Conservation (phyloP, 805 yeast genomes). For the Sungouiella thailandica region DNA sequence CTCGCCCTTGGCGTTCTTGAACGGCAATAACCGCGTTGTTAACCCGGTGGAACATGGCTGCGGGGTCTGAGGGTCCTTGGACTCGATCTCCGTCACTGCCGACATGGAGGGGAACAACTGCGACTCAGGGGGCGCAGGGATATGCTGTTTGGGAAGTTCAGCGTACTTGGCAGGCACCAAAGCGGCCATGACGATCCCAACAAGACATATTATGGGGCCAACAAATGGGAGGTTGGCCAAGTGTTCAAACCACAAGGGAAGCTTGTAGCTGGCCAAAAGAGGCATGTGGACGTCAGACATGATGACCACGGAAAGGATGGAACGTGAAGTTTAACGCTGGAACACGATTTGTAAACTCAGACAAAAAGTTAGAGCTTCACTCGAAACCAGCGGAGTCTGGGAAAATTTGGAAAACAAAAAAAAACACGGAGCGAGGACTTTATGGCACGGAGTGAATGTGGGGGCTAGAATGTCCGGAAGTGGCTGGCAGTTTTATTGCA, state of each 20-base stretch:
- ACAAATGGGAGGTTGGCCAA: not conserved
- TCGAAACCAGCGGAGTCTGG: no score
- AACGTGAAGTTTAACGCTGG: no score
- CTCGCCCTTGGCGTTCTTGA: constrained; percentile 49
- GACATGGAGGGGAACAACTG: constrained; percentile 12
- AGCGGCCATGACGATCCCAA: not conserved
- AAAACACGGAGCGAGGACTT: no score
- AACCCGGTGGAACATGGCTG: constrained; percentile 47
- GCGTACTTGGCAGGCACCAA: constrained; percentile 1
- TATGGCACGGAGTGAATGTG: no score
- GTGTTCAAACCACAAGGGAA: not conserved
- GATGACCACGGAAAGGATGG: not conserved
- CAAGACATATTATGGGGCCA: not conserved
- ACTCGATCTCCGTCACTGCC: not conserved
- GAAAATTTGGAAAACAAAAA: no score
- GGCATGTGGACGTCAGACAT: not conserved
- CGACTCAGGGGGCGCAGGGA: not conserved
- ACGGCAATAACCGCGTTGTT: constrained; percentile 47
- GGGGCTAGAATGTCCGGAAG: no score
- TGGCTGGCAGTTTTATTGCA: no score
- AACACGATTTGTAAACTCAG: no score
- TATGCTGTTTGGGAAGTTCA: not conserved
- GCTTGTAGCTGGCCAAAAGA: not conserved
- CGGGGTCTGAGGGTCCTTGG: constrained; percentile 4
- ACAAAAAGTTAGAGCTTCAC: no score